Base-by-base conservation (phyloP, 2,329 filamentous ascomycete genomes). In the Hypoxylon sp. region DNA sequence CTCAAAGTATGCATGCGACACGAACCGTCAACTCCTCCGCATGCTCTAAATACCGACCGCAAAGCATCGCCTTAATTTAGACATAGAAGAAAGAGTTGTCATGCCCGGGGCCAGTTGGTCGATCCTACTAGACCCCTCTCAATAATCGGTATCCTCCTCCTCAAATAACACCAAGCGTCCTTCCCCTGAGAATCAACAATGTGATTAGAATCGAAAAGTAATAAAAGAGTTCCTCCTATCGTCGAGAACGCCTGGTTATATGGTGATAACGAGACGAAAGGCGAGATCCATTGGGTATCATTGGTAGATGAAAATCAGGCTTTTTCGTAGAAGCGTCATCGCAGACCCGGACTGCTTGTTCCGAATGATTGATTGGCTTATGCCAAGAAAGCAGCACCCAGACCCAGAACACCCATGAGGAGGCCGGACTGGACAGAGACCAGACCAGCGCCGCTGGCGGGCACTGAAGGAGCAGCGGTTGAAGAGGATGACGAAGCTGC, bases 341-440 rank as follows among this genome's bases (percentile, higher is more conserved):
- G n/a, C n/a, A n/a, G n/a, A n/a, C n/a, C n/a, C n/a, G n/a, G n/a
- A n/a, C n/a, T n/a, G n/a, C n/a, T n/a, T n/a, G n/a, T n/a, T n/a
- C n/a, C n/a, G n/a, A n/a, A n/a, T n/a, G n/a, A n/a, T n/a, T n/a
- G n/a, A 29, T 43, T 31, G 42, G 38, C 16, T 55, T 63, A 69
- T 2, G 56, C 57, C 21, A 68, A 34, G 7, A 69, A 35, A 38
- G 62, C 51, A n/a, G 61, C 65, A 17, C 65, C 62, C 26, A 66
- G 48, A 8, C 59, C 66, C 36, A 68, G 32, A 2, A 57, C 60
- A 44, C 61, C 65, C 38, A 65, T 47, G 13, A 64, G 43, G 11
- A 69, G 60, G 11, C 65, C 62, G 2, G 65, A 65, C 26, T 62
- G 60, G 21, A 62, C 54, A 4, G 59, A 49, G 9, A 64, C 43